Base-by-base conservation (phyloP, 192 early-diverging fungal genomes). In the Entrophospora sp. region DNA sequence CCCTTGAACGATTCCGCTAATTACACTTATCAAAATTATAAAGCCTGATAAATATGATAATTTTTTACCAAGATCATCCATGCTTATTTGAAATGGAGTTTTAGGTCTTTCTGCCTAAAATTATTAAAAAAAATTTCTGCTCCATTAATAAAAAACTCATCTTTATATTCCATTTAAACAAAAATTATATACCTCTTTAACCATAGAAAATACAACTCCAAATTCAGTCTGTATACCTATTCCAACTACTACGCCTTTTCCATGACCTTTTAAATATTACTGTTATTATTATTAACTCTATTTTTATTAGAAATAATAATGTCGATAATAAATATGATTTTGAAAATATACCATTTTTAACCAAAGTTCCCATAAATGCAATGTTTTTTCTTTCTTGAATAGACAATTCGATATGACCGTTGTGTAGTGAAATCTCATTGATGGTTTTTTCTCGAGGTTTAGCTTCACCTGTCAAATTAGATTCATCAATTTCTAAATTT, bases 281-380 rank as follows among this genome's bases (percentile, higher is more conserved):
- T n/a, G n/a, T n/a, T n/a, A n/a, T n/a, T n/a, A n/a, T n/a, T n/a
- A n/a, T n/a, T n/a, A n/a, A n/a, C n/a, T n/a, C n/a, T n/a, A n/a
- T n/a, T n/a, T n/a, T n/a, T n/a, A n/a, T n/a, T n/a, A n/a, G n/a
- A n/a, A n/a, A n/a, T n/a, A n/a, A n/a, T n/a, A n/a, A n/a, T n/a
- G n/a, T n/a, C n/a, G n/a, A n/a, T n/a, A n/a, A n/a, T n/a, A 32
- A 61, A 16, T 5, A 72, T 43, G 13, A 32, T 67, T 13, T 38
- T 24, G 28, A 8, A 31, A 14, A n/a, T 64, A 36, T 60, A 83
- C 86, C 95, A 66, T 89, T 87, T 59, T 87, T 81, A 25, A 96
- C 89, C 34, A 96, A 71, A 14, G 95, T 95, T 22, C 95, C 95
- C 92, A 95, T 98, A 57, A 93, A 95, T 1, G 82, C 93, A 70